Percentiles rank a stretch among this genome's conserved stretches.
Conservation (phyloP, 495 filamentous ascomycete species). For the Neurospora sp. region DNA sequence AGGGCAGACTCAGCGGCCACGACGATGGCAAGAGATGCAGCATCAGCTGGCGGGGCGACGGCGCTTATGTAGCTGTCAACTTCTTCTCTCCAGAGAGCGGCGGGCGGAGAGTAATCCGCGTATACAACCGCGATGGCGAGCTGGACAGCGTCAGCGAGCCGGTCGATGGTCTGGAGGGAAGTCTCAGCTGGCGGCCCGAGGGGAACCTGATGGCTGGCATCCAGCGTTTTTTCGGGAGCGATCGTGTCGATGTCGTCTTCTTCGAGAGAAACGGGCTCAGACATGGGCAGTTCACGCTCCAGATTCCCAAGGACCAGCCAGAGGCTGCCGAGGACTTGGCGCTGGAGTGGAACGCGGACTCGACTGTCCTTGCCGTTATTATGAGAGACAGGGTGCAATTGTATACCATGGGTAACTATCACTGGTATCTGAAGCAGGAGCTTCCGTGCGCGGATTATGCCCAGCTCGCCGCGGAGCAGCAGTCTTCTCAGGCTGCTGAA, state of each 20-base stretch:
- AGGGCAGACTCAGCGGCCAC: constrained; percentile 58
- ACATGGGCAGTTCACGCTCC: constrained; percentile 81
- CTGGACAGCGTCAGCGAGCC: constrained; percentile 90
- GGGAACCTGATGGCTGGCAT: constrained; percentile 84
- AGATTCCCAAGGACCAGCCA: constrained; percentile 46
- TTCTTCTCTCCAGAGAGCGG: constrained; percentile 28
- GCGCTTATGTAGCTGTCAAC: constrained; percentile 82
- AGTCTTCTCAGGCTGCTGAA: not conserved
- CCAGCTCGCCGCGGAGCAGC: constrained; percentile 16
- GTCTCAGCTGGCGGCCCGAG: constrained; percentile 82
- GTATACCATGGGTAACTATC: constrained; percentile 97
- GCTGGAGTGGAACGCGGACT: constrained; percentile 83
- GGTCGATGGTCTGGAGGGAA: constrained; percentile 76
- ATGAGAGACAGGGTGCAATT: constrained; percentile 70
- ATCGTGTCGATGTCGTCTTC: constrained; percentile 76
- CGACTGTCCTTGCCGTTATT: constrained; percentile 74
- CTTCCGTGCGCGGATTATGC: constrained; percentile 31
- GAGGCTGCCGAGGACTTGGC: constrained; percentile 47
- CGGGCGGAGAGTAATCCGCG: constrained; percentile 54
- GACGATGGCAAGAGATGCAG: constrained; percentile 55
- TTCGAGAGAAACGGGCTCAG: constrained; percentile 94
- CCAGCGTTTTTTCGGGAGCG: constrained; percentile 44
- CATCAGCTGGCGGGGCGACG: constrained; percentile 93
- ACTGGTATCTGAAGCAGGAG: constrained; percentile 98
- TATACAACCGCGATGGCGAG: constrained; percentile 81